These are phyloP conservation scores for Lichtheimia ornata DNA, from an alignment of 371 early-diverging fungal genomes.

Conservation along the genomic window DNA sequence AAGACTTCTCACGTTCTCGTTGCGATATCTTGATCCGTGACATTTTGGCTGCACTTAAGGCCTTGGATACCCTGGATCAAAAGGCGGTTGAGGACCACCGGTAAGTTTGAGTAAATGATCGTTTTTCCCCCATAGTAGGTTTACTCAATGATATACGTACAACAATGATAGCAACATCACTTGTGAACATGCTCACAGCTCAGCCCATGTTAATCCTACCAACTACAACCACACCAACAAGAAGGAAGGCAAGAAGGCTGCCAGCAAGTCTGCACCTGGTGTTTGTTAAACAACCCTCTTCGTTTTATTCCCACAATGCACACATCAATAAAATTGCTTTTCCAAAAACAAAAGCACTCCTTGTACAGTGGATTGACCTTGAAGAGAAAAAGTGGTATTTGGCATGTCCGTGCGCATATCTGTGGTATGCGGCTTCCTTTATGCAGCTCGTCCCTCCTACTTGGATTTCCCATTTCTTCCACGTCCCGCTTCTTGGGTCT, in stretches of 20 bases:
- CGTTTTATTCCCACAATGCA: too few species aligned
- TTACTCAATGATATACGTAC: not conserved
- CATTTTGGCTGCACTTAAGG: constrained; percentile 35
- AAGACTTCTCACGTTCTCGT: constrained; percentile 51
- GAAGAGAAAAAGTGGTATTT: too few species aligned
- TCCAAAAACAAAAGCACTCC: too few species aligned
- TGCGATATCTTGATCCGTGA: constrained; percentile 44
- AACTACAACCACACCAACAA: constrained; percentile 2
- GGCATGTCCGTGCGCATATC: too few species aligned
- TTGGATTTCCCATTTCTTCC: too few species aligned
- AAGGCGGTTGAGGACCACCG: constrained; percentile 26
- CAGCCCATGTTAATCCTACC: constrained; percentile 21
- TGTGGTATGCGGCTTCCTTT: too few species aligned
- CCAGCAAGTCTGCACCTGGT: constrained; percentile 11
- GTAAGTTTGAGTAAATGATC: constrained; percentile 13
- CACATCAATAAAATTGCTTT: too few species aligned
- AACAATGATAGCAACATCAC: constrained; percentile 19
- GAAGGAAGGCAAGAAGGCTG: not conserved
- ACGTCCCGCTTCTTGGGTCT: too few species aligned
- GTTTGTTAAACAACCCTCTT: constrained; percentile 12
- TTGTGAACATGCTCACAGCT: constrained; percentile 26
- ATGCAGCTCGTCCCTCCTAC: too few species aligned
- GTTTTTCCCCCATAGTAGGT: not conserved
- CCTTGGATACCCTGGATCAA: constrained; percentile 32
- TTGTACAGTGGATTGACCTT: too few species aligned